Base-by-base conservation (phyloP, 306 rosid genomes). In the Lathyrus oleraceus region DNA sequence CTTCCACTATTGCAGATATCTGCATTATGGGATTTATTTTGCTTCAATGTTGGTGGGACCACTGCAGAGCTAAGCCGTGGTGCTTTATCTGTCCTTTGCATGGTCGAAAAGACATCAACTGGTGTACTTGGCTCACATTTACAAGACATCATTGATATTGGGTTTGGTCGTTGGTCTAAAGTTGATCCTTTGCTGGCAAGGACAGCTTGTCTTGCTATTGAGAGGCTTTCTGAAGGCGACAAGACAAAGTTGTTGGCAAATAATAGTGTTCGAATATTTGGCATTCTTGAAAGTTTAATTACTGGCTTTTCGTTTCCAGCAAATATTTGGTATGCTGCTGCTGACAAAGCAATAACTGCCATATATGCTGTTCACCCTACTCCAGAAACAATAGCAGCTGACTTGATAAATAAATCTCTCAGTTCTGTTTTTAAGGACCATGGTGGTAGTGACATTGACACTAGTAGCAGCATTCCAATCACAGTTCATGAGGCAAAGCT, bases 81-180 rank as follows among this genome's bases (percentile, higher is more conserved):
- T 65, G 97, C 98, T 45, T 76, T 93, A 79, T 85, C 91, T 62
- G 79, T 88, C 77, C 88, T 93, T 76, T 89, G 97, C 87, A 93
- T 93, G 98, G 94, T 92, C 4, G 93, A 96, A 72, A 90, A 85
- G 84, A 87, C 90, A 63, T 80, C 95, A 61, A 59, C 85, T 80
- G 84, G 83, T 17, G 76, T 87, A 63, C 89, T 93, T 70, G 83
- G 96, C 76, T 85, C 94, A 49, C 97, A 93, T 78, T 84, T 93
- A 59, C 96, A 82, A 79, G 98, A 90, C 71, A 87, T 93, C 59
- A 81, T 93, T 45, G 98, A 93, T 76, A 93, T 90, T 39, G 98
- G 98, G 67, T 90, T 93, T 81, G 98, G 98, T 51, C 88, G 97
- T 71, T 93, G 97, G 98, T 89, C 97, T 63, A 93, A 93, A 83